Evolutionary conservation across 768 basidiomycete species (phyloP).

Genomic region (Lactarius evosmus): DNA sequence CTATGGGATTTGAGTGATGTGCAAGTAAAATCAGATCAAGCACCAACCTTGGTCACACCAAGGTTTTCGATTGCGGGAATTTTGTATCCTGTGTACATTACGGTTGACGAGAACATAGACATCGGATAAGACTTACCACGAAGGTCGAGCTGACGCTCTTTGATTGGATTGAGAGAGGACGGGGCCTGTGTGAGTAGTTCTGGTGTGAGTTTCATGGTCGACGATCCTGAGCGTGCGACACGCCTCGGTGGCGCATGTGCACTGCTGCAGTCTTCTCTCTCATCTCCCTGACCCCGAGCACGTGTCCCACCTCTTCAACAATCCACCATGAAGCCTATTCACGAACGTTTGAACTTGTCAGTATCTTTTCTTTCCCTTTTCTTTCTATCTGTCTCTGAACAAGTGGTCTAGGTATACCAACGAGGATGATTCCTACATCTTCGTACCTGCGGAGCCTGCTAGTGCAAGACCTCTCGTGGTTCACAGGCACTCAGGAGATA

Average conservation of each 20-base stretch:
- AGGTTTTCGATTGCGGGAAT: constrained; percentile 96
- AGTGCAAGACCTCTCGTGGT: constrained; percentile 68
- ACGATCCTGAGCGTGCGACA: constrained; percentile 20
- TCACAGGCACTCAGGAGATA: constrained; percentile 70
- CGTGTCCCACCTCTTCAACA: constrained; percentile 28
- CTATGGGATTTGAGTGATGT: constrained; percentile 38
- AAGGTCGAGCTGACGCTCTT: constrained; percentile 89
- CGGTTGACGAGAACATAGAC: constrained; percentile 10
- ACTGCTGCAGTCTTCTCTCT: background rate
- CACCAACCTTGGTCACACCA: constrained; percentile 79
- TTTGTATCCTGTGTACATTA: constrained; percentile 66
- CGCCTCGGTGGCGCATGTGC: background rate
- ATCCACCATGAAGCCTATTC: constrained; percentile 58
- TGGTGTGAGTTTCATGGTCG: constrained; percentile 83
- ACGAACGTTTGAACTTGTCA: constrained; percentile 72
- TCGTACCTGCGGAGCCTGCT: constrained; percentile 61
- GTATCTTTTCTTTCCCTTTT: constrained; percentile 25
- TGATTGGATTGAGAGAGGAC: constrained; percentile 76
- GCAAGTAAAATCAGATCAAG: constrained; percentile 22
- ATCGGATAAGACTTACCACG: constrained; percentile 55
- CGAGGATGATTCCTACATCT: constrained; percentile 72
- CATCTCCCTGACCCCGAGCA: background rate
- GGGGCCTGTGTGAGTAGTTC: constrained; percentile 83
- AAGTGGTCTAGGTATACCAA: constrained; percentile 53
- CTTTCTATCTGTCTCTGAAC: constrained; percentile 28